These are phyloP conservation scores for Platismatia glauca DNA, from an alignment of 495 filamentous ascomycete genomes.

Conservation along the genomic window DNA sequence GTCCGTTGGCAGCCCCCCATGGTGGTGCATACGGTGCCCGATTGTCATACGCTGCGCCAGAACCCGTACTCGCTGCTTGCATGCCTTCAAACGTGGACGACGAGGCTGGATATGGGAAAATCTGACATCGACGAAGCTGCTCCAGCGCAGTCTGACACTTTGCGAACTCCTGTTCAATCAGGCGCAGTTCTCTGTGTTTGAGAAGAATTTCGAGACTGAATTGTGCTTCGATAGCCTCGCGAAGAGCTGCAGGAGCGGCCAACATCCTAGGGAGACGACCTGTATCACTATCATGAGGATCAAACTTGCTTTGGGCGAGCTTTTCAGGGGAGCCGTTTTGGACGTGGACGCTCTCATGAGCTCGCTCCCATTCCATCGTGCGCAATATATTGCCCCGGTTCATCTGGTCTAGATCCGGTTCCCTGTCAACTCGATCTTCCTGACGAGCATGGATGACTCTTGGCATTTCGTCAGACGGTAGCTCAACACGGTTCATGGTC, in stretches of 20 bases:
- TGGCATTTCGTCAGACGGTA: slow-evolving; percentile 6
- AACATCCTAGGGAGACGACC: not conserved
- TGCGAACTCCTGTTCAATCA: slow-evolving; percentile 93
- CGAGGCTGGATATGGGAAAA: slow-evolving; percentile 74
- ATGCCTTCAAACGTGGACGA: slow-evolving; percentile 51
- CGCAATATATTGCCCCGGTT: not conserved
- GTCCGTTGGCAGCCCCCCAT: slow-evolving; percentile 83
- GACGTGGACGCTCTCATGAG: not conserved
- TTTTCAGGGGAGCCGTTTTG: not conserved
- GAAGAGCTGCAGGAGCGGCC: slow-evolving; percentile 33
- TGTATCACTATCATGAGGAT: not conserved
- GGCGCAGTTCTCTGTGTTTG: slow-evolving; percentile 86
- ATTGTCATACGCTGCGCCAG: slow-evolving; percentile 54
- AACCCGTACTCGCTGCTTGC: slow-evolving; percentile 59
- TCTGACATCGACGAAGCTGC: slow-evolving; percentile 81
- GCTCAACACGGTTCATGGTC: slow-evolving; percentile 15
- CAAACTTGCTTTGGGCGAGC: not conserved
- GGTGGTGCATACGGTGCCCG: slow-evolving; percentile 62
- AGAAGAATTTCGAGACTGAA: slow-evolving; percentile 85
- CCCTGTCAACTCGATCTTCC: not conserved
- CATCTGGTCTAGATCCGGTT: not conserved
- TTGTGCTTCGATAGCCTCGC: slow-evolving; percentile 71
- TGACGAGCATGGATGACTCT: not conserved
- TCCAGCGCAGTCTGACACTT: slow-evolving; percentile 95
- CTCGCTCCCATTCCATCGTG: not conserved